Base-by-base conservation (phyloP, 257 asterid species). In the Linderniella brevidens region DNA sequence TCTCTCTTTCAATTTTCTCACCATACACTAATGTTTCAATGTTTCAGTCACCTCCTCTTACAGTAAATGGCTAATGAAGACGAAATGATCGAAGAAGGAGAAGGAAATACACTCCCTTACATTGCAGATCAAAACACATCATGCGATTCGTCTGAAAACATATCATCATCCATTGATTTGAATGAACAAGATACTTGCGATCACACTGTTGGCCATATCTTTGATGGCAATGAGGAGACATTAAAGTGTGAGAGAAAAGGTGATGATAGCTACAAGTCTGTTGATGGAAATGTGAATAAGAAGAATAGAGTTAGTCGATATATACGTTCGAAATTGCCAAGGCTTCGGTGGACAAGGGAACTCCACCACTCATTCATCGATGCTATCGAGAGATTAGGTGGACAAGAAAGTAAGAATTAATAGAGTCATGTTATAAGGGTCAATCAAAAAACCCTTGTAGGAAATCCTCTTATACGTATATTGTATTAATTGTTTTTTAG, bases 301-400 rank as follows among this genome's bases (percentile, higher is more conserved):
- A 49, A 57, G 3, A 25, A 25, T 25, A 25, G 32, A 0, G 83
- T 81, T 42, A 69, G 98, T 0, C 85, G 60, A 11, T 90, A 90
- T 17, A 67, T 81, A 35, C 65, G 98, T 45, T 85, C 98, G 11
- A 85, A 78, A 64, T 57, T 72, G 71, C 98, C 98, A 0, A 67
- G 98, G 76, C 88, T 90, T 11, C 69, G 92, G 32, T 90, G 98
- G 98, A 90, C 98, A 40, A 83, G 92, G 0, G 88, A 85, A 3
- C 94, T 85, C 2, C 98, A 84, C 60, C 75, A 68, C 64, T 76
- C 94, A 20, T 90, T 90, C 53, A 79, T 90, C 14, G 78, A 75
- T 73, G 94, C 98, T 17, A 77, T 90, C 58, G 74, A 77, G 57
- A 79, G 88, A 58, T 62, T 90, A 9, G 98, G 98, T 14, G 98